Evolutionary conservation across 805 yeast species (phyloP), one percentile per base, ranked within the genome.

Genomic region (Lipomyces starkeyi): DNA sequence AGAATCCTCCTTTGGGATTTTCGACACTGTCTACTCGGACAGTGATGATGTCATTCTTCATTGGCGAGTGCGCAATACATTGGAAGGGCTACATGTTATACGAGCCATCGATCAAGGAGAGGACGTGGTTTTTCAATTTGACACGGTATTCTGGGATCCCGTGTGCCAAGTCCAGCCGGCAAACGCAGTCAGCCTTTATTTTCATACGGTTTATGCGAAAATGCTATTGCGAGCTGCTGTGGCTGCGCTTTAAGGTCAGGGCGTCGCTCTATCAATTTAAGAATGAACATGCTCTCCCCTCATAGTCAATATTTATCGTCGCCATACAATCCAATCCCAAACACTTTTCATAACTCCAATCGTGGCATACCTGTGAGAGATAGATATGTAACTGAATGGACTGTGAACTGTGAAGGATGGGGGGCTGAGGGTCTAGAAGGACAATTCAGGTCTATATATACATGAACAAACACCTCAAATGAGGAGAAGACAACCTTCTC

Each of bases 1-100:
- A 20, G 34, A 22, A 29, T 53, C 56, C 27, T 53, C 56, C 56
- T 22, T 53, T 9, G 56, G 56, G 7, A n/a, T 53, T 25, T 53
- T 53, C 56, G 32, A 53, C 9, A 53, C 56, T 22, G 56, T 53
- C 34, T 17, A 53, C 6, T 7, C n/a, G 13, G 56, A 53, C 17
- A n/a, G 11, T 22, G 11, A 53, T 11, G n/a, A 53, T 9, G 34
- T 53, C n/a, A 53, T 53, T 53, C 56, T 53, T n/a, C 56, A 53
- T 17, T 53, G 56, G 56, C n/a, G 20, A 53, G 1, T 29, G 56
- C 56, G 34, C 34, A 29, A 53, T 53, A 53, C 5, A 25, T 53
- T 53, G 17, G 56, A 53, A 53, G 56, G 56, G 34, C 34, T 53
- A 11, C 56, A 53, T 9, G 22, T 53, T 53, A 53, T 53, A 20